Evolutionary conservation across 805 yeast genomes (phyloP).

Genomic region (Candida morakotiae): DNA sequence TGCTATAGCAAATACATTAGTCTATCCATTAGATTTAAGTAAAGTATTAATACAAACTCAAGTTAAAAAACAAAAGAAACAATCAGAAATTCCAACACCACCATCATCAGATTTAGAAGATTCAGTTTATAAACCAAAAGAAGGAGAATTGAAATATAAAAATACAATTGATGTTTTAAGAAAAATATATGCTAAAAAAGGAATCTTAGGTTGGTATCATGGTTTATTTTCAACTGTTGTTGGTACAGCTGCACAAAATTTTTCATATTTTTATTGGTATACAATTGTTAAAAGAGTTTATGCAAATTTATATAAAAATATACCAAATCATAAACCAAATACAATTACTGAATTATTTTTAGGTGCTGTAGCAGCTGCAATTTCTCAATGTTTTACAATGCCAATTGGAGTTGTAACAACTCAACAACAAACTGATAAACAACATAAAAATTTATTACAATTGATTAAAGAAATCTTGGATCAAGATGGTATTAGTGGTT

Average conservation of each 20-base stretch:
- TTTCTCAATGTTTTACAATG: constrained; percentile 74
- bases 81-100: constrained; percentile 5
- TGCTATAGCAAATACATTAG: constrained; percentile 69
- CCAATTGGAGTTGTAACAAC: constrained; percentile 77
- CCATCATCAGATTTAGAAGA: constrained; percentile 16
- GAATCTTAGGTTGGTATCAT: constrained; percentile 65
- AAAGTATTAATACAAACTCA: constrained; percentile 79
- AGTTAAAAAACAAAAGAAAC: constrained; percentile 24
- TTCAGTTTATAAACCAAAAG: constrained; percentile 12
- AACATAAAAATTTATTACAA: constrained; percentile 26
- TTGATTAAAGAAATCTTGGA: constrained; percentile 46
- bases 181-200: constrained; percentile 56
- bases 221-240: constrained; percentile 65
- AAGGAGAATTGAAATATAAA: constrained; percentile 38
- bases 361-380: constrained; percentile 79
- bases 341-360: constrained; percentile 67
- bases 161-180: constrained; percentile 59
- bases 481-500: constrained; percentile 65
- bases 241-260: constrained; percentile 74
- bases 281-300: constrained; percentile 61
- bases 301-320: constrained; percentile 32
- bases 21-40: constrained; percentile 76
- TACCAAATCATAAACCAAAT: constrained; percentile 37
- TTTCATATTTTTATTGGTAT: constrained; percentile 87
- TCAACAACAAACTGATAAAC: constrained; percentile 51